Base-by-base conservation (phyloP, 2,329 filamentous ascomycete genomes). In the Ramularia collo-cygni region DNA sequence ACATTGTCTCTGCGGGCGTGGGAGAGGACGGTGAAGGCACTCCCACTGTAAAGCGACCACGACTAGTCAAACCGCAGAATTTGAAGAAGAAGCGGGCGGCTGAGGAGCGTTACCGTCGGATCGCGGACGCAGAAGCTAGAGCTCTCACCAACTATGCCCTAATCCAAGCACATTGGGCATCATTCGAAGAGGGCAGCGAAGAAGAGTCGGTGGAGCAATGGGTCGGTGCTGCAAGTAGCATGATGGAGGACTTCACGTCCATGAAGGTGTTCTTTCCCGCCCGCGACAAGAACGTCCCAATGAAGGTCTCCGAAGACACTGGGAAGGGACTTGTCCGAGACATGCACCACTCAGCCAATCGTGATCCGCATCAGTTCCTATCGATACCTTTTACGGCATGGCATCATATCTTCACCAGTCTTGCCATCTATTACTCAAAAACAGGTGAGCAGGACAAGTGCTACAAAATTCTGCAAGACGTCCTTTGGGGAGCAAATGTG, bases 341-440 rank as follows among this genome's bases (percentile, higher is more conserved):
- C 26, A 48, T 55, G 34, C 45, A 57, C 19, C 31, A 33, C 10
- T 45, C 44, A 52, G 46, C 65, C 70, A 59, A 64, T 64, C 40
- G 62, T 60, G 35, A 63, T 66, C 40, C 61, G 68, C 27, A 63
- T 33, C 70, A 74, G 43, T 89, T 87, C 57, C 81, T 86, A 50
- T 84, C 83, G 6, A 85, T 96, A 33, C 69, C 79, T 0, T 95
- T 96, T 57, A 72, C 81, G 42, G 75, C 79, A 33, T 98, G 92
- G 92, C 74, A 95, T 3, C 85, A 93, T 51, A 73, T 95, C 1
- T 95, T 98, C 58, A 74, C 93, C 26, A 85, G 92, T 55, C 93
- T 93, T 58, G 84, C 88, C 3, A 72, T 95, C 34, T 72, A 81
- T 4, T 74, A 92, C 21, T 84, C 88, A 6, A 75, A 78, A 29